Evolutionary conservation across 352 stramenopile species (phyloP).

Genomic region (Pythium plurisporium): DNA sequence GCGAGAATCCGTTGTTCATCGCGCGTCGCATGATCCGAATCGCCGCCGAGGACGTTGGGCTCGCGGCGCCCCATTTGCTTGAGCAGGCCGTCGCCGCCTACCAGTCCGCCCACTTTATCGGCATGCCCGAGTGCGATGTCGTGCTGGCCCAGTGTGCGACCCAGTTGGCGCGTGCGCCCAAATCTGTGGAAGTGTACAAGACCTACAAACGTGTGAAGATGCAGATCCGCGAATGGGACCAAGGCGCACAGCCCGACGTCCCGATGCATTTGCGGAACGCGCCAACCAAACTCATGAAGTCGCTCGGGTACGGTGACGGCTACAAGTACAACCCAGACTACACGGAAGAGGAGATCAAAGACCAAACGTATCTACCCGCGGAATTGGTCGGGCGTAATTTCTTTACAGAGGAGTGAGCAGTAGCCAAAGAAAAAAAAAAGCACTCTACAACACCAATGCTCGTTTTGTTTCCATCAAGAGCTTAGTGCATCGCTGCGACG

Average conservation of each 20-base stretch:
- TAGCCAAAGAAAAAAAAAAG: constrained; percentile 15
- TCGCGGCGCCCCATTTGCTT: constrained; percentile 64
- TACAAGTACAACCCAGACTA: constrained; percentile 86
- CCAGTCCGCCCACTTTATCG: constrained; percentile 68
- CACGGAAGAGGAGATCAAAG: constrained; percentile 50
- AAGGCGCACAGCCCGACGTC: constrained; percentile 60
- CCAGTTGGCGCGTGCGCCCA: constrained; percentile 73
- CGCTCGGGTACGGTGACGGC: constrained; percentile 68
- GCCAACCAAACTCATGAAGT: constrained; percentile 72
- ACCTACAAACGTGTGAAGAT: constrained; percentile 79
- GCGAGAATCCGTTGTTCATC: constrained; percentile 82
- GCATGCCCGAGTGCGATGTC: constrained; percentile 86
- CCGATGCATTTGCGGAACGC: constrained; percentile 81
- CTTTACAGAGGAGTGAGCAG: constrained; percentile 25
- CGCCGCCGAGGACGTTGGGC: constrained; percentile 79
- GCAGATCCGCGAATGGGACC: constrained; percentile 48
- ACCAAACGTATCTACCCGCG: constrained; percentile 83
- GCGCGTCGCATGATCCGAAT: constrained; percentile 78
- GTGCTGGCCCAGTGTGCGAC: constrained; percentile 75
- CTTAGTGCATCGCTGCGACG: not conserved
- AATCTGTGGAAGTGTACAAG: constrained; percentile 81
- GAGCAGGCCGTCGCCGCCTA: constrained; percentile 66
- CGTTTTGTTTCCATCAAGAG: too few relatives aligned
- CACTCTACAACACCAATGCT: not conserved
- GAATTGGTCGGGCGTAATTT: constrained; percentile 62